Base-by-base conservation (phyloP, 208 protist species). In the Leishmania guyanensis region DNA sequence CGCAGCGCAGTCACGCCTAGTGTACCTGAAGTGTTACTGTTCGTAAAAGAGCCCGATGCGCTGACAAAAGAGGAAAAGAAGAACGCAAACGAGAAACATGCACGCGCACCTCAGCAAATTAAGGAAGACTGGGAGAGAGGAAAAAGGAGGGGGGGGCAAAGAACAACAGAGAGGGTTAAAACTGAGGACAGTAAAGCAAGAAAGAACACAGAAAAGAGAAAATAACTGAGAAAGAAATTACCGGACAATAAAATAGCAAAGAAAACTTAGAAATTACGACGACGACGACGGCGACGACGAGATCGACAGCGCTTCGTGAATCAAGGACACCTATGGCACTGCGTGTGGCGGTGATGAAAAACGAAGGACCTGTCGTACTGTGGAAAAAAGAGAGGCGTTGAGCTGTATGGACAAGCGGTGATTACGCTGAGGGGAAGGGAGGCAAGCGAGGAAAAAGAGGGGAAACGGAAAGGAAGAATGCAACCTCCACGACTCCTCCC, bases 141-240 rank as follows among this genome's bases (percentile, higher is more conserved):
- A 65, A 29, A 33, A 29, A 12, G 39, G 36, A 75, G 17, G 51
- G 9, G 14, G 22, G 58, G 58, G 9, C 26, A 29, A 22, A 14
- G 54, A 22, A 58, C 70, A 82, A 50, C 16, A 43, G 50, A 81
- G 51, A 78, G 75, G 48, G 64, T 29, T 26, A 36, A 17, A 20
- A 56, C 16, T 56, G 53, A 56, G 17, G 16, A 75, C 9, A 22
- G 65, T 14, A 62, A 81, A 54, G 75, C 1, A 75, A 68, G 68
- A 71, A 78, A 80, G 46, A 70, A 65, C 76, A 58, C 60, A 62
- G n/a, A 80, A 8, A 80, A 46, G 43, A 46, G 43, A 46, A 46
- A 46, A 46, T 6, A 72, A 56, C 33, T 29, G 20, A 65, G 74
- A 29, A 20, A 64, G 16, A n/a, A 79, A 83, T 16, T 58, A 82